Percentiles rank a stretch among this genome's conserved stretches.
Conservation (phyloP, 2,329 filamentous ascomycete genomes). For the Drechslera avenae region DNA sequence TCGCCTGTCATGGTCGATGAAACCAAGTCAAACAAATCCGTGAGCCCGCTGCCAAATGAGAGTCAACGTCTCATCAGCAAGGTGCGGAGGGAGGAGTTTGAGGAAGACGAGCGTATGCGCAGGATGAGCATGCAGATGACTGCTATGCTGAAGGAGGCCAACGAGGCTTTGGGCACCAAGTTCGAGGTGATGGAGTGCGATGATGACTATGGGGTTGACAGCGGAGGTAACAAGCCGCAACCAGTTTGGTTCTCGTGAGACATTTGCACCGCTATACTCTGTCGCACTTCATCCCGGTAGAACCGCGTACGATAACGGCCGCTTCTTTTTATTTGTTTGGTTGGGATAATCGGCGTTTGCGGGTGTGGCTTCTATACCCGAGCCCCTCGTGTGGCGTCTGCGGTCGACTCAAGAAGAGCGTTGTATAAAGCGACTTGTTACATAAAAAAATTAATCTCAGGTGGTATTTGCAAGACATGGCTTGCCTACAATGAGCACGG, state of each 20-base stretch:
- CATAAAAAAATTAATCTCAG: too few relatives aligned
- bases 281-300: too few relatives aligned
- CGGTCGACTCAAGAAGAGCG: neutral
- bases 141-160: conserved; percentile 87
- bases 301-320: neutral
- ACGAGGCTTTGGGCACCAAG: conserved; percentile 73
- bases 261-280: neutral
- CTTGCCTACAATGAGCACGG: too few relatives aligned
- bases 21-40: conserved; percentile 23
- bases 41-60: conserved; percentile 60
- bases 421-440: too few relatives aligned
- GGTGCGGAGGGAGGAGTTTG: conserved; percentile 72
- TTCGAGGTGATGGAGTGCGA: conserved; percentile 47
- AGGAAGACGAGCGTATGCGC: conserved; percentile 78
- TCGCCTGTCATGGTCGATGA: conserved; percentile 35
- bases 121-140: conserved; percentile 79
- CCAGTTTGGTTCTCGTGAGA: conserved; percentile 1
- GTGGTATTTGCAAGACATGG: too few relatives aligned
- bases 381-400: neutral
- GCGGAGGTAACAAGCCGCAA: conserved; percentile 1
- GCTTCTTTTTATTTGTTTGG: neutral
- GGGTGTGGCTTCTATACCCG: neutral
- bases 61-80: conserved; percentile 75
- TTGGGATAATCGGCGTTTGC: neutral
- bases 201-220: conserved; percentile 22